A percentile compares a stretch with the other conserved stretches of the same genome.
Conservation (phyloP, 139 green algal species). For the Tetradesmus lagerheimii region DNA sequence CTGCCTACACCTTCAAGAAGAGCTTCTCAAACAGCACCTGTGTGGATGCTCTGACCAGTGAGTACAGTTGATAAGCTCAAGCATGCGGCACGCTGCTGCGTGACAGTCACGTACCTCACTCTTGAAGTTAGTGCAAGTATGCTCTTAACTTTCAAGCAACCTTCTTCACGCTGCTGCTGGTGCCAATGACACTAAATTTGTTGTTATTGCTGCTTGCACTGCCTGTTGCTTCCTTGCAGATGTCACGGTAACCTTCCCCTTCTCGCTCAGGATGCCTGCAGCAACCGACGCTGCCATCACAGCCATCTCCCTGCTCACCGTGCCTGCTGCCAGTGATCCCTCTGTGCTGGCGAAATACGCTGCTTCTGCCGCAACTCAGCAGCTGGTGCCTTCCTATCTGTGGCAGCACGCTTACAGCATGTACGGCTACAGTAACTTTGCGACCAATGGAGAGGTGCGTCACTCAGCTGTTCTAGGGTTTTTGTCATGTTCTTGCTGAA, state of each 20-base stretch:
- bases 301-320: constrained; percentile 43
- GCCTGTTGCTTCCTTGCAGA: background rate
- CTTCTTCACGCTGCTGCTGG: too few species aligned
- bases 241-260: constrained; percentile 3
- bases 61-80: background rate
- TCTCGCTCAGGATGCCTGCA: background rate
- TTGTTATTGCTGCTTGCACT: background rate
- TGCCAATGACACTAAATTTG: too few species aligned
- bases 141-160: too few species aligned
- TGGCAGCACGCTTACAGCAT: constrained; percentile 21
- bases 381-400: background rate
- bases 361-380: background rate
- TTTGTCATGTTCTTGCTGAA: too few species aligned
- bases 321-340: constrained; percentile 5
- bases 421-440: constrained; percentile 31
- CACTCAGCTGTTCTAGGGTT: too few species aligned
- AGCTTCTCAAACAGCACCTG: background rate
- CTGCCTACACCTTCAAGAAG: constrained; percentile 2
- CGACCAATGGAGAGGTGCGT: background rate
- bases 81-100: too few species aligned
- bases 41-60: background rate
- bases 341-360: background rate
- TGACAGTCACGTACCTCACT: too few species aligned
- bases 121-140: too few species aligned
- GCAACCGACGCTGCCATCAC: background rate